phyloP scores from a whole-genome alignment of 768 basidiomycete species.

The Kondoa malvinella region DNA sequence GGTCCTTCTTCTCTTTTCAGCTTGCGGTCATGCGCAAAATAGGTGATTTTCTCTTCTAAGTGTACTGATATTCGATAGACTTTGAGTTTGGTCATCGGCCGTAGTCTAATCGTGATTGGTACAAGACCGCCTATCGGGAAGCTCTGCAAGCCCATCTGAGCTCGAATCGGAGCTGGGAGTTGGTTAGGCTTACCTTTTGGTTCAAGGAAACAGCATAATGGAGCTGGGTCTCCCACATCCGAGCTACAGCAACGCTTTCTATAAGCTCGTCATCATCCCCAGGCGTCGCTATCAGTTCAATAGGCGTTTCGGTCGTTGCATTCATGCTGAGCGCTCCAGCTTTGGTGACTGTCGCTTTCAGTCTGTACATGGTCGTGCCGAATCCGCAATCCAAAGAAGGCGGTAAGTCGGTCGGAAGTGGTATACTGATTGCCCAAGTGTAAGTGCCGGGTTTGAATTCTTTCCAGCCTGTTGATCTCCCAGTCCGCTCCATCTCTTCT shows the following conservation, averaged over 20 bases:
- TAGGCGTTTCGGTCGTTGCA: conserved; percentile 51
- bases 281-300: conserved; percentile 56
- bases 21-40: conserved; percentile 51
- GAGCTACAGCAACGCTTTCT: conserved; percentile 59
- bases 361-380: conserved; percentile 59
- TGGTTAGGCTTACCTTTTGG: conserved; percentile 19
- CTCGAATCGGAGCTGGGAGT: background rate
- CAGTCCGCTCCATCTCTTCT: background rate
- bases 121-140: conserved; percentile 69
- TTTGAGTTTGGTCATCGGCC: conserved; percentile 69
- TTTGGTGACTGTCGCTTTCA: conserved; percentile 66
- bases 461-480: background rate
- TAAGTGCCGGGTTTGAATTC: conserved; percentile 49
- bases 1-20: conserved; percentile 54
- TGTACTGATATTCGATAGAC: conserved; percentile 53
- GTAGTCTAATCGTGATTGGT: conserved; percentile 59
- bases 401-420: conserved; percentile 60
- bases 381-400: conserved; percentile 58
- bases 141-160: conserved; percentile 49
- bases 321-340: conserved; percentile 64
- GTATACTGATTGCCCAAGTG: conserved; percentile 82
- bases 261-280: conserved; percentile 68
- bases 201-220: conserved; percentile 28
- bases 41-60: conserved; percentile 74
- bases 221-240: conserved; percentile 73